These are phyloP conservation scores for Phalaenopsis aphrodite DNA, from an alignment of 106 monocot genomes.

Conservation along the genomic window DNA sequence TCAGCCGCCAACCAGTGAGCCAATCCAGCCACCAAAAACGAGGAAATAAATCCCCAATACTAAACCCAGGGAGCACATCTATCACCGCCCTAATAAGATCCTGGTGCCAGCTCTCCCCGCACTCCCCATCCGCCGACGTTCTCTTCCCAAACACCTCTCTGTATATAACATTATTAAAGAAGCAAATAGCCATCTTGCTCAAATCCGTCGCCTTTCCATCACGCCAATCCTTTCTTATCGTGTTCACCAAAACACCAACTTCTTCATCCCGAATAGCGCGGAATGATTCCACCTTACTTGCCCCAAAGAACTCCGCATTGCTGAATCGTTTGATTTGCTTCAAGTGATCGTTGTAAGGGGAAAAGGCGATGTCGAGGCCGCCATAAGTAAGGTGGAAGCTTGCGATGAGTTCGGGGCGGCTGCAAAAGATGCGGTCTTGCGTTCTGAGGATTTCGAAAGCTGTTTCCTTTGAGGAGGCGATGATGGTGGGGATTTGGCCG, in stretches of 20 bases:
- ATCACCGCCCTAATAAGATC: background rate
- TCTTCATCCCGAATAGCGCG: conserved; percentile 2
- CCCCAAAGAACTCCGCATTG: conserved; percentile 1
- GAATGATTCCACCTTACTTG: background rate
- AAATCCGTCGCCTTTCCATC: background rate
- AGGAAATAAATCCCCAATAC: background rate
- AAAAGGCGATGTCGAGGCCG: background rate
- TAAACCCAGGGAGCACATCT: background rate
- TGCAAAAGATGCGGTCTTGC: conserved; percentile 16
- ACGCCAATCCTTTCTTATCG: conserved; percentile 1
- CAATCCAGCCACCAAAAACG: background rate
- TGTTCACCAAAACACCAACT: background rate
- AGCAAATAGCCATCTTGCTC: background rate
- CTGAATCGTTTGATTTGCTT: conserved; percentile 2
- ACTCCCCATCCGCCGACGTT: background rate
- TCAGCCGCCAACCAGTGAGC: background rate
- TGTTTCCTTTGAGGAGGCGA: conserved; percentile 12
- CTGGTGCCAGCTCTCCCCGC: background rate
- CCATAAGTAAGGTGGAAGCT: background rate
- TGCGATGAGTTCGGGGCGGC: background rate
- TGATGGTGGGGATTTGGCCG: conserved; percentile 7
- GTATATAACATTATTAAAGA: background rate
- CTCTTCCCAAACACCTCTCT: conserved; percentile 2
- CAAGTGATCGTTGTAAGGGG: conserved; percentile 13
- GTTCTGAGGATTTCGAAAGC: conserved; percentile 11